phyloP scores from a whole-genome alignment of 2,329 filamentous ascomycete genomes.

The Penicillium janthinellum region DNA sequence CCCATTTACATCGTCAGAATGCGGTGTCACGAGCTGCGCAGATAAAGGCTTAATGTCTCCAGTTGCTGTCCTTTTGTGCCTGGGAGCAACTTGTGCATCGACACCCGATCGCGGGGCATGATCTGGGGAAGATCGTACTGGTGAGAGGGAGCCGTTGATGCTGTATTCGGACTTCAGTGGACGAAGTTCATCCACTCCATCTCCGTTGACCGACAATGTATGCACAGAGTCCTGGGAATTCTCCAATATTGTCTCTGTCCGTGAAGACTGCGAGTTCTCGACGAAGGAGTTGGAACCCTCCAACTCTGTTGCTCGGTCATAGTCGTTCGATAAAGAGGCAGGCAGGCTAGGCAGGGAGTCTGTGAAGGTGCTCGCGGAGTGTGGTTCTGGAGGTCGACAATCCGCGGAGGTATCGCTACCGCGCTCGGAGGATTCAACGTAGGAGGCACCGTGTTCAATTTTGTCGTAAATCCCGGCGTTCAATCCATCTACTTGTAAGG shows the following conservation, averaged over 20 bases:
- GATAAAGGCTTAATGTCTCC: slow-evolving; percentile 65
- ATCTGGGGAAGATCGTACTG: slow-evolving; percentile 9
- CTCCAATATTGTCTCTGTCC: slow-evolving; percentile 8
- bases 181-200: slow-evolving; percentile 11
- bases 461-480: slow-evolving; percentile 17
- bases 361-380: slow-evolving; percentile 21
- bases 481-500: slow-evolving; percentile 24
- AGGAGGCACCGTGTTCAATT: slow-evolving; percentile 6
- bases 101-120: slow-evolving; percentile 6
- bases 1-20: slow-evolving; percentile 37
- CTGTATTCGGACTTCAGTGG: slow-evolving; percentile 14
- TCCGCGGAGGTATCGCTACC: slow-evolving; percentile 26
- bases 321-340: slow-evolving; percentile 16
- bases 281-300: slow-evolving; percentile 10
- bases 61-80: slow-evolving; percentile 75
- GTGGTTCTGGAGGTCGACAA: slow-evolving; percentile 19
- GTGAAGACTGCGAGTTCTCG: slow-evolving; percentile 11
- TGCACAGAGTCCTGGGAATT: slow-evolving; percentile 11
- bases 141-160: slow-evolving; percentile 21
- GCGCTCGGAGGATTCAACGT: slow-evolving; percentile 26
- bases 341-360: slow-evolving; percentile 20
- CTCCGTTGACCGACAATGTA: slow-evolving; percentile 10
- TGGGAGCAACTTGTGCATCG: slow-evolving; percentile 26
- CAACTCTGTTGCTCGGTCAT: slow-evolving; percentile 13
- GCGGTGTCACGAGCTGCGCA: slow-evolving; percentile 18